Evolutionary conservation across 768 basidiomycete genomes (phyloP), one percentile per base, ranked within the genome.

Genomic region (Wakefieldia striispora): DNA sequence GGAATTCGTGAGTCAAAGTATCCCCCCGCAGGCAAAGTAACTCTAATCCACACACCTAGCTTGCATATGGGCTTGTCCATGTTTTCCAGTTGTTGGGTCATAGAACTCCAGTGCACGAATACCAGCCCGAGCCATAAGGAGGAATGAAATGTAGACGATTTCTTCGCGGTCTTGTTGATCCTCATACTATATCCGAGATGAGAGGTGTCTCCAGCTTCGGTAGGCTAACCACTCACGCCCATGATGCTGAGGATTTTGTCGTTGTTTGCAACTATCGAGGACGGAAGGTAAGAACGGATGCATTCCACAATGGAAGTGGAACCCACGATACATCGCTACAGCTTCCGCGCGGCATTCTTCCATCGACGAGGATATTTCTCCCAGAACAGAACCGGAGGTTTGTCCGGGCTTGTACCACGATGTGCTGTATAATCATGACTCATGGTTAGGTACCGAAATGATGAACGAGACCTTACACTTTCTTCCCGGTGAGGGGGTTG

Each of bases 291-390:
- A 23, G 37, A 31, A 24, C 0, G 12, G 43, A 29, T 35, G n/a
- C 5, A 5, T 1, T 11, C 4, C 9, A n/a, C 29, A 31, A 31
- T 14, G 43, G 9, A 42, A 13, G 31, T 29, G 20, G 6, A 14
- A 70, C 81, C 72, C 60, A 88, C 90, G 76, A 70, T 82, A 93
- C 36, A 94, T 72, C 0, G 88, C 88, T 19, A 91, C 91, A 2
- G 88, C 79, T 70, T 95, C 92, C 9, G 91, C 91, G n/a, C 92
- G 82, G 58, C 91, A 93, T 71, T 94, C 91, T 68, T 94, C 92
- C 81, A 93, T 82, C 1, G 91, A 93, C 0, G 91, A 92, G 4
- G 89, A 91, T 8, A 91, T 87, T 52, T 92, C 87, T 1, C 91
- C 91, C 2, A 95, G 75, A 2, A 92, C 84, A 10, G 89, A 83